Conservation (phyloP, 1,284 basidiomycete species). For the Sporisorium iseilematis-ciliati region DNA sequence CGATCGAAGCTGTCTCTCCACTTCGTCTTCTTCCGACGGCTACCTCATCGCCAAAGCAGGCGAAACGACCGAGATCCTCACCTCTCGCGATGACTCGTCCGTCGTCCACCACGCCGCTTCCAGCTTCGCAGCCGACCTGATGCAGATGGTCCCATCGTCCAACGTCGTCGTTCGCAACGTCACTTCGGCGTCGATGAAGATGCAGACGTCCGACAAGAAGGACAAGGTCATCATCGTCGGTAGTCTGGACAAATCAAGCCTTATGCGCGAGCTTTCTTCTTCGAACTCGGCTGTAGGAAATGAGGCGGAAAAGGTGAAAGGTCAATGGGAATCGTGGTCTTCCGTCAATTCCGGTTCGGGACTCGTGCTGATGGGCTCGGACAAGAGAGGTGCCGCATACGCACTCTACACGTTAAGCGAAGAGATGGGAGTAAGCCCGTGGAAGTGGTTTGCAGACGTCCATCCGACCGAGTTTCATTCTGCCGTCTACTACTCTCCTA, state of each 20-base stretch:
- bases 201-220: conserved; percentile 5
- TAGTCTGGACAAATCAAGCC: conserved; percentile 8
- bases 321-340: conserved; percentile 30
- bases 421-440: conserved; percentile 32
- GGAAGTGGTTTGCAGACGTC: conserved; percentile 45
- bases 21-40: neutral
- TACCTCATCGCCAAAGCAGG: conserved; percentile 31
- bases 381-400: conserved; percentile 28
- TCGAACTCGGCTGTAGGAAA: conserved; percentile 4
- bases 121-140: conserved; percentile 26
- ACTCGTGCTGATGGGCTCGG: conserved; percentile 28
- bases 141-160: conserved; percentile 23
- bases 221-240: conserved; percentile 24
- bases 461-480: conserved; percentile 16
- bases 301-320: conserved; percentile 12
- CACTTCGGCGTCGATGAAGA: conserved; percentile 21
- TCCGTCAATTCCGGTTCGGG: conserved; percentile 1
- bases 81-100: conserved; percentile 34
- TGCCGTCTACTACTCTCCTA: conserved; percentile 26
- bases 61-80: conserved; percentile 38
- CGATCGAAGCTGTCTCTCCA: conserved; percentile 18
- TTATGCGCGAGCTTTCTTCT: conserved; percentile 17
- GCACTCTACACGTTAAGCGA: conserved; percentile 36
- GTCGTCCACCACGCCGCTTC: conserved; percentile 31
- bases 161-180: conserved; percentile 34